Conservation (phyloP, 768 basidiomycete genomes). For the Mycena galericulata region DNA sequence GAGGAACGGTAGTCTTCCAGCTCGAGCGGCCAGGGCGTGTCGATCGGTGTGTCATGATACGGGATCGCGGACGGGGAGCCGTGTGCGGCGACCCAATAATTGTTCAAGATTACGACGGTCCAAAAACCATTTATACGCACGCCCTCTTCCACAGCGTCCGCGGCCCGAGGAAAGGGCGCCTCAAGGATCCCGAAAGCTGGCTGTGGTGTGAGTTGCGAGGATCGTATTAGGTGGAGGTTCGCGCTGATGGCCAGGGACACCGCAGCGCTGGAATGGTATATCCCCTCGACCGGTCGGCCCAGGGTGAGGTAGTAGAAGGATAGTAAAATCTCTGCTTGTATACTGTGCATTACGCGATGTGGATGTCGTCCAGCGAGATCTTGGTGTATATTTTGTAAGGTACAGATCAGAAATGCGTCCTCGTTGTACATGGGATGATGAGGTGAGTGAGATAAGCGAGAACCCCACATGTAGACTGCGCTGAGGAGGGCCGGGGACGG, state of each 20-base stretch:
- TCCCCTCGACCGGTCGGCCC: constrained; percentile 59
- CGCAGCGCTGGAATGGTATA: constrained; percentile 63
- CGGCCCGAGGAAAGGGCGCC: constrained; percentile 41
- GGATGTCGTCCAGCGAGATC: constrained; percentile 55
- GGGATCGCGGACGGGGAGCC: constrained; percentile 57
- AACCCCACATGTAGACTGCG: constrained; percentile 53
- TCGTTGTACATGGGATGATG: constrained; percentile 43
- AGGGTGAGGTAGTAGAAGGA: constrained; percentile 63
- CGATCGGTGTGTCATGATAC: constrained; percentile 49
- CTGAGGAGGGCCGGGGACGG: constrained; percentile 53
- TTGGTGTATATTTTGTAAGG: constrained; percentile 52
- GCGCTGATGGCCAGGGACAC: constrained; percentile 53
- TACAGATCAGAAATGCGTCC: constrained; percentile 52
- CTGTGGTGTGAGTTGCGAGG: constrained; percentile 38
- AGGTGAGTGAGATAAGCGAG: constrained; percentile 43
- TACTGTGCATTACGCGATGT: constrained; percentile 51
- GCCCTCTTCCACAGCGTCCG: constrained; percentile 41
- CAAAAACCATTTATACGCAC: constrained; percentile 51
- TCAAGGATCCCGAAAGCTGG: constrained; percentile 48
- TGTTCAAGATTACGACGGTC: constrained; percentile 54
- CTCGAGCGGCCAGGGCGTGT: constrained; percentile 53
- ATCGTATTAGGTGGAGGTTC: constrained; percentile 49
- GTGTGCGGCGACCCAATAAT: constrained; percentile 58
- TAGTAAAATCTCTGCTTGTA: constrained; percentile 67
- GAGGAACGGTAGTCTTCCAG: constrained; percentile 32